phyloP scores from a whole-genome alignment of 2,329 filamentous ascomycete species.

The Fonsecaea erecta region DNA sequence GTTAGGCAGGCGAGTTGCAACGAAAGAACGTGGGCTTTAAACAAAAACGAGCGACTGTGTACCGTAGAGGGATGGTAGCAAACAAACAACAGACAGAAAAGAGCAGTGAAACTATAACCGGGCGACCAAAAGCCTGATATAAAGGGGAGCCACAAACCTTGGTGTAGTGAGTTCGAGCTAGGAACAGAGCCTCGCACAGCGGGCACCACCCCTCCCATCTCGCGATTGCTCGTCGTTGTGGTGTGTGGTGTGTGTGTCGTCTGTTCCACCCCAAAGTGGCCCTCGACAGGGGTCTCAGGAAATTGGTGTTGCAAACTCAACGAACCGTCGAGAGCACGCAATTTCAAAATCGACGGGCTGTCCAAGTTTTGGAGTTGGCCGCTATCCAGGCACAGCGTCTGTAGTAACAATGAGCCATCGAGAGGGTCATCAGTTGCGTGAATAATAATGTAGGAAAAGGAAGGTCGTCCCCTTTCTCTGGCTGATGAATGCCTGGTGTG shows the following conservation, averaged over 20 bases:
- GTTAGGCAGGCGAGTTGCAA: constrained; percentile 22
- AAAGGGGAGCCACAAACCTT: neutral
- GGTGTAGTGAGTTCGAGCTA: constrained; percentile 11
- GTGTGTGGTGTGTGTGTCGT: no score
- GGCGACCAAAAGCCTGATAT: constrained; percentile 6
- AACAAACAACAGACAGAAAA: neutral
- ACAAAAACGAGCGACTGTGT: constrained; percentile 6
- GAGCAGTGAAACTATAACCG: neutral
- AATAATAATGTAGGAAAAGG: neutral
- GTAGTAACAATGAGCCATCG: neutral
- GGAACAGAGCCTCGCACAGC: constrained; percentile 29
- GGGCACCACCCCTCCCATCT: no score
- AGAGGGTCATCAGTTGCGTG: neutral
- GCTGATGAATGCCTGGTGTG: neutral
- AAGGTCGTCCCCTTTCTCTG: neutral
- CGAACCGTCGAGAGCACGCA: constrained; percentile 6
- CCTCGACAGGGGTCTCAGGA: constrained; percentile 21
- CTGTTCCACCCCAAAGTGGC: constrained; percentile 20
- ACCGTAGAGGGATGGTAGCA: neutral
- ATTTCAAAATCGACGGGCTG: constrained; percentile 10
- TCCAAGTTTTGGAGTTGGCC: neutral
- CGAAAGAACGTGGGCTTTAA: constrained; percentile 16
- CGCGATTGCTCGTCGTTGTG: neutral
- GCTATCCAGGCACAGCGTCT: neutral
- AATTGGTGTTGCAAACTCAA: constrained; percentile 18